Evolutionary conservation across 73 alveolate genomes (phyloP).

Genomic region (Paramecium sonneborni): DNA sequence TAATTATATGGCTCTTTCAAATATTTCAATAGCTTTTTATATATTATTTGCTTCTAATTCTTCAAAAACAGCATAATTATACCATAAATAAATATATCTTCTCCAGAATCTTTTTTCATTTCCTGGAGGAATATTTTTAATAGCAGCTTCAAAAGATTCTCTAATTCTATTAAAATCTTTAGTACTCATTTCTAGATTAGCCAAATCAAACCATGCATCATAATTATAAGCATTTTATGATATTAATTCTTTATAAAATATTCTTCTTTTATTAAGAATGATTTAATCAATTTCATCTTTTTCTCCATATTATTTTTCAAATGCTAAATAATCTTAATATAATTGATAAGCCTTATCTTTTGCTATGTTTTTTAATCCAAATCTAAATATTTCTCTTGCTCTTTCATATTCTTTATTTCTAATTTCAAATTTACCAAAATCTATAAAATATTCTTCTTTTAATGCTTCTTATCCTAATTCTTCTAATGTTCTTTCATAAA

Average conservation of each 20-base stretch:
- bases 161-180: slow-evolving; percentile 56
- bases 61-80: slow-evolving; percentile 96
- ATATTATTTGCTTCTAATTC: slow-evolving; percentile 81
- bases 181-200: slow-evolving; percentile 63
- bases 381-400: slow-evolving; percentile 94
- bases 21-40: slow-evolving; percentile 74
- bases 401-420: slow-evolving; percentile 94
- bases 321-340: slow-evolving; percentile 87
- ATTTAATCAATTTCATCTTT: slow-evolving; percentile 96
- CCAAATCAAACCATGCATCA: slow-evolving; percentile 70
- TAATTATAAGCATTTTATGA: slow-evolving; percentile 54
- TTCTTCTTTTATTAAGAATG: slow-evolving; percentile 90
- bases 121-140: slow-evolving; percentile 59
- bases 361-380: slow-evolving; percentile 88
- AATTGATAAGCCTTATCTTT: slow-evolving; percentile 82
- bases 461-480: slow-evolving; percentile 92
- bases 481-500: slow-evolving; percentile 93
- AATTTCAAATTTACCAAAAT: slow-evolving; percentile 94
- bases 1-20: slow-evolving; percentile 81
- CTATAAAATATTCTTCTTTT: slow-evolving; percentile 90
- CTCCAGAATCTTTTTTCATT: slow-evolving; percentile 65
- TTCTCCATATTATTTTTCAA: slow-evolving; percentile 98
- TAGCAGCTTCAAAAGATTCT: slow-evolving; percentile 65
- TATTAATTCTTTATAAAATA: slow-evolving; percentile 65
- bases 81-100: slow-evolving; percentile 80